Percentiles rank a stretch among this genome's conserved stretches.
These are phyloP conservation scores for Globisporangium orthogonon DNA, from an alignment of 352 stramenopile genomes.

Conservation along the genomic window DNA sequence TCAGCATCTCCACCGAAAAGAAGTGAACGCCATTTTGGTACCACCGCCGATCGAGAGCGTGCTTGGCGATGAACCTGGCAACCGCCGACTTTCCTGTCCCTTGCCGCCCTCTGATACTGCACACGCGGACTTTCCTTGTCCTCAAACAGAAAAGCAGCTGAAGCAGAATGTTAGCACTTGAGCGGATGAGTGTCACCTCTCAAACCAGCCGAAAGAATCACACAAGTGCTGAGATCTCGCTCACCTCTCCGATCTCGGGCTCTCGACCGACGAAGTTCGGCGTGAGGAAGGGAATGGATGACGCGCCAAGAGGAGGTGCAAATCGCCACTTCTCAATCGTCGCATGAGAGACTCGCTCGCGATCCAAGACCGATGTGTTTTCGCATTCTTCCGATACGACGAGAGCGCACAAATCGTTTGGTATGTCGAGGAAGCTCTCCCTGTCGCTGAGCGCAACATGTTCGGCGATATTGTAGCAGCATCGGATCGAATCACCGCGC, in stretches of 20 bases:
- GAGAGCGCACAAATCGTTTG: slow-evolving; percentile 28
- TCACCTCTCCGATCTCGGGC: slow-evolving; percentile 35
- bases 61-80: slow-evolving; percentile 48
- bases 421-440: slow-evolving; percentile 16
- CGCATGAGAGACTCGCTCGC: slow-evolving; percentile 5
- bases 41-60: slow-evolving; percentile 24
- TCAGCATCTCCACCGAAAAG: slow-evolving; percentile 35
- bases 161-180: slow-evolving; percentile 1
- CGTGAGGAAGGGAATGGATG: slow-evolving; percentile 52
- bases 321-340: slow-evolving; percentile 14
- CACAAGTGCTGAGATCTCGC: neutral
- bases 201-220: neutral
- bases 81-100: slow-evolving; percentile 61
- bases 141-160: slow-evolving; percentile 24
- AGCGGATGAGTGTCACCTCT: neutral
- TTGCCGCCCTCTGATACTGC: slow-evolving; percentile 32
- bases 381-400: slow-evolving; percentile 9
- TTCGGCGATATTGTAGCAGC: slow-evolving; percentile 28
- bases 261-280: slow-evolving; percentile 51
- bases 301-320: slow-evolving; percentile 28
- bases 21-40: slow-evolving; percentile 56
- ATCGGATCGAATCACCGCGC: slow-evolving; percentile 31
- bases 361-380: slow-evolving; percentile 16
- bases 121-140: slow-evolving; percentile 34
- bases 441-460: slow-evolving; percentile 38